Base-by-base conservation (phyloP, 768 basidiomycete genomes). In the Lentinula aciculospora region DNA sequence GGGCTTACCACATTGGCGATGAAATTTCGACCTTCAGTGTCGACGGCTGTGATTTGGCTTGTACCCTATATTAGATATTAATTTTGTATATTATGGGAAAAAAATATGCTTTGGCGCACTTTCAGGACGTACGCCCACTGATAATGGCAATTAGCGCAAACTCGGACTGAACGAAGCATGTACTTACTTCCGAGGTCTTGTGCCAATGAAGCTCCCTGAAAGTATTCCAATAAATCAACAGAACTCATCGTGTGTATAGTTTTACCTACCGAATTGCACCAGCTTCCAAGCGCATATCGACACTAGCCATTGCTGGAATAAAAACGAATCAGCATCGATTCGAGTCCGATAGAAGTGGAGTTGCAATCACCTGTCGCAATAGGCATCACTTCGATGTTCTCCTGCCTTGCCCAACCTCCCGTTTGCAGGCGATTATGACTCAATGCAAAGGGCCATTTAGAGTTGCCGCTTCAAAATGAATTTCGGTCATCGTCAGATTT, bases 381-480 rank as follows among this genome's bases (percentile, higher is more conserved):
- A 2, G 82, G 81, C 79, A 84, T 73, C 1, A 67, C 64, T 32
- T 68, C 68, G 80, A 81, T 63, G 55, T 82, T 82, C 66, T 83
- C 73, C 62, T 83, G 75, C 40, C 83, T 74, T 27, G 81, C 80
- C 83, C 83, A 85, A 0, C 83, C 83, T 12, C 83, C 83, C 0
- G 75, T 75, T 58, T 78, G 77, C 15, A 85, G 65, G n/a, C 81
- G 76, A 60, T 81, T 83, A 63, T 78, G 78, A 56, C 81, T 82
- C 40, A 83, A 64, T 58, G 68, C 67, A 65, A 83, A 81, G 0
- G 83, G 76, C 83, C 83, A 84, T 64, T 83, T 82, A 25, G 77
- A 74, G 59, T 83, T 82, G 6, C 59, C 46, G 1, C 80, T 81
- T 58, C 13, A 28, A 34, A 19, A 10, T n/a, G 42, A 58, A 21